A percentile compares a stretch with the other conserved stretches of the same genome.
These are phyloP conservation scores for Lyophyllum shimeji DNA, from an alignment of 768 basidiomycete genomes.

Conservation along the genomic window DNA sequence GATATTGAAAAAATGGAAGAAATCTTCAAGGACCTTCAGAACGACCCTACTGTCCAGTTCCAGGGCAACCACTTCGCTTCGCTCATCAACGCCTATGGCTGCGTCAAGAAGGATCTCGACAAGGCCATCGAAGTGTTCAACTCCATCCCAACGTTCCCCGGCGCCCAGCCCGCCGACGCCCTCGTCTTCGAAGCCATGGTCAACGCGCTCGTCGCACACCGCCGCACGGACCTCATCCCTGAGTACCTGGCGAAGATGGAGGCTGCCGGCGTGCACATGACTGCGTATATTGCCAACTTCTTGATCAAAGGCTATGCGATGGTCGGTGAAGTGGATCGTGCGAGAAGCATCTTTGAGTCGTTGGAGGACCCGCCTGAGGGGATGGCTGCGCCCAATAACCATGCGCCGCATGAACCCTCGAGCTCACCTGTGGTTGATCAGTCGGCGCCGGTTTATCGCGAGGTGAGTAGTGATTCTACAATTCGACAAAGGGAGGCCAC, in stretches of 20 bases:
- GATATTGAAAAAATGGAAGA: constrained; percentile 70
- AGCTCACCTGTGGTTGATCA: constrained; percentile 31
- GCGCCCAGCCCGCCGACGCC: constrained; percentile 67
- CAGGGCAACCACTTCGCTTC: constrained; percentile 66
- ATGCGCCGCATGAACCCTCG: constrained; percentile 63
- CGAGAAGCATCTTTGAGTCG: constrained; percentile 77
- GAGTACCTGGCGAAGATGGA: constrained; percentile 63
- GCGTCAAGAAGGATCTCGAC: constrained; percentile 72
- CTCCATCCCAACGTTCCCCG: constrained; percentile 55
- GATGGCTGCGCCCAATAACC: constrained; percentile 88
- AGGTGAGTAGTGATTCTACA: constrained; percentile 48
- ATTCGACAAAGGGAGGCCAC: neutral
- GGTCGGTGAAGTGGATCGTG: constrained; percentile 64
- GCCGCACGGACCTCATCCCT: constrained; percentile 75
- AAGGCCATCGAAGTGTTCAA: constrained; percentile 79
- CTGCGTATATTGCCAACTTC: constrained; percentile 92
- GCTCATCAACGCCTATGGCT: constrained; percentile 87
- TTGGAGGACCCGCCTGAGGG: constrained; percentile 80
- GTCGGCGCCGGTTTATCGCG: constrained; percentile 74
- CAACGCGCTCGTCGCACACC: constrained; percentile 79
- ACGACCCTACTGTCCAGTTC: constrained; percentile 40
- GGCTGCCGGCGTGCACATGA: constrained; percentile 73
- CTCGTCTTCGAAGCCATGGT: constrained; percentile 89
- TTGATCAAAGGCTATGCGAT: constrained; percentile 74
- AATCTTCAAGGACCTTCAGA: constrained; percentile 60